Conservation (phyloP, 1,284 basidiomycete genomes). For the Tylopilus sp. region DNA sequence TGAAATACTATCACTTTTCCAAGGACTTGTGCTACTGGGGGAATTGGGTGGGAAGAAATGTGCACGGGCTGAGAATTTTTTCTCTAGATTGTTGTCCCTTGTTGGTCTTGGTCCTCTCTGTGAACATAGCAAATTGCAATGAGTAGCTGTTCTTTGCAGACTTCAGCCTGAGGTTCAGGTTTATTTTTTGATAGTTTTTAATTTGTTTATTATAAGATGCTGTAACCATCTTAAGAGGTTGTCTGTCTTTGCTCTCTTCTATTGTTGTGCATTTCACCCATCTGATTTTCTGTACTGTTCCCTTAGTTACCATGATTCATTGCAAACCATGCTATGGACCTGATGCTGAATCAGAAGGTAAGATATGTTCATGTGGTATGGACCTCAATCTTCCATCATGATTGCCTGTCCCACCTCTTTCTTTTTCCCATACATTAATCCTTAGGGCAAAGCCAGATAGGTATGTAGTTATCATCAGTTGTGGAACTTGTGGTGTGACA, state of each 20-base stretch:
- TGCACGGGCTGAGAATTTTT: conserved; percentile 83
- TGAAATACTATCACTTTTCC: conserved; percentile 73
- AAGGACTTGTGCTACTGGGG: conserved; percentile 54
- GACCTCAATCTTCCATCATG: conserved; percentile 22
- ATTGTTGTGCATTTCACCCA: conserved; percentile 29
- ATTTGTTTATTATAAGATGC: too few species aligned
- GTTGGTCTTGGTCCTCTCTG: conserved; percentile 45
- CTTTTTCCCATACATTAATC: conserved; percentile 23
- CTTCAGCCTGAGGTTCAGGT: conserved; percentile 39
- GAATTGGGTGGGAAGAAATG: conserved; percentile 81
- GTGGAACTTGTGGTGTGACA: conserved; percentile 31
- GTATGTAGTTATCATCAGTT: conserved; percentile 12
- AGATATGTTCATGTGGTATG: conserved; percentile 36
- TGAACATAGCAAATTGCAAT: conserved; percentile 39
- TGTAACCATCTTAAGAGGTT: neutral
- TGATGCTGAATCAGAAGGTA: conserved; percentile 18
- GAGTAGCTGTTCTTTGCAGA: conserved; percentile 41
- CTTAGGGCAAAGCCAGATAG: conserved; percentile 27
- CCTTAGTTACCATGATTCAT: conserved; percentile 15
- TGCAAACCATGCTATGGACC: conserved; percentile 9
- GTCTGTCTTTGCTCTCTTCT: conserved; percentile 41
- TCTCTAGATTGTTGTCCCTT: conserved; percentile 51
- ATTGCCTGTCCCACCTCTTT: conserved; percentile 31
- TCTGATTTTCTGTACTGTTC: conserved; percentile 29
- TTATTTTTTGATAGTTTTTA: too few species aligned